phyloP scores from a whole-genome alignment of 352 stramenopile species.

The Globisporangium megalacanthum region DNA sequence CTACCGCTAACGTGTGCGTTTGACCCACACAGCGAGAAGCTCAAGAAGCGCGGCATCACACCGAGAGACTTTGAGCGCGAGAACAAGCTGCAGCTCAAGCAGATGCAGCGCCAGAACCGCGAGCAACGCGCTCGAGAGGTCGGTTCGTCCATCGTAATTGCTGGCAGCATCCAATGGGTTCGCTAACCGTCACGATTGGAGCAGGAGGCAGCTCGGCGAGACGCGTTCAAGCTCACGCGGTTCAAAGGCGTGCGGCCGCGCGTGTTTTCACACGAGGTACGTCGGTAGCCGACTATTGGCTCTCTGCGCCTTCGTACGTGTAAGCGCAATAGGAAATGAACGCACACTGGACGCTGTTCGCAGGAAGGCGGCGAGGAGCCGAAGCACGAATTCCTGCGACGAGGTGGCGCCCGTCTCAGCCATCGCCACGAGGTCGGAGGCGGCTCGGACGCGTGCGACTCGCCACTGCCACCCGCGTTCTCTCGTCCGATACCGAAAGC shows the following conservation, averaged over 20 bases:
- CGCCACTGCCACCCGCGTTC: slow-evolving; percentile 5
- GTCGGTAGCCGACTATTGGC: neutral
- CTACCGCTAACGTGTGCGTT: neutral
- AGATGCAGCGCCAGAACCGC: slow-evolving; percentile 52
- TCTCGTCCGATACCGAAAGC: slow-evolving; percentile 2
- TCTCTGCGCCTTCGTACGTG: neutral
- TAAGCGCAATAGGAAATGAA: neutral
- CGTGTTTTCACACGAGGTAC: slow-evolving; percentile 36
- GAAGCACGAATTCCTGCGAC: slow-evolving; percentile 31
- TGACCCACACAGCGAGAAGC: slow-evolving; percentile 39
- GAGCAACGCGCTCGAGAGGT: slow-evolving; percentile 43
- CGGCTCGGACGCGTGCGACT: neutral
- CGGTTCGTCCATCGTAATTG: neutral
- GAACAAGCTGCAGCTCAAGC: slow-evolving; percentile 60
- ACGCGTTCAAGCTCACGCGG: slow-evolving; percentile 60
- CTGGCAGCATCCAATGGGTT: too few species aligned
- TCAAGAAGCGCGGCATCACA: slow-evolving; percentile 40
- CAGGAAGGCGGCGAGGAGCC: slow-evolving; percentile 13
- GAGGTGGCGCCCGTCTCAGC: slow-evolving; percentile 11
- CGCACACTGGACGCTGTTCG: neutral
- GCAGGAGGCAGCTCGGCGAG: slow-evolving; percentile 28
- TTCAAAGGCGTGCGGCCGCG: slow-evolving; percentile 56
- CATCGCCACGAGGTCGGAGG: neutral
- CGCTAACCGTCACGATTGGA: too few species aligned
- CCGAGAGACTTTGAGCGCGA: slow-evolving; percentile 59